Percentiles rank a stretch among this genome's conserved stretches.
Evolutionary conservation across 1,284 basidiomycete genomes (phyloP).

Genomic region (Albatrellus sp.): DNA sequence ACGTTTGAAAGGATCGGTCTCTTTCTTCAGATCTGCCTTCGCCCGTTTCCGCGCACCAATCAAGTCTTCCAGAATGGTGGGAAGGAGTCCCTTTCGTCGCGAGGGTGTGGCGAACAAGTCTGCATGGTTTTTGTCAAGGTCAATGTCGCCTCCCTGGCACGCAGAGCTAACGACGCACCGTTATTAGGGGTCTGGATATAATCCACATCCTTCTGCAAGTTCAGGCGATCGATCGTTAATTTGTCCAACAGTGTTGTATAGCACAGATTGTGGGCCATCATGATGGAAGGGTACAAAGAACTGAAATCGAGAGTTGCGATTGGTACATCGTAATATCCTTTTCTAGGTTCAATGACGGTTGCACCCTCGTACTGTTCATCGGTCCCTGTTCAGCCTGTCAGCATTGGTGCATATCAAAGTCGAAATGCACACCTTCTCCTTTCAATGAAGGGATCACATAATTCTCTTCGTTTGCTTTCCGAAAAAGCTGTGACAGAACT

Average conservation of each 20-base stretch:
- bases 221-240: conserved; percentile 61
- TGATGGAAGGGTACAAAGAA: conserved; percentile 94
- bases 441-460: conserved; percentile 80
- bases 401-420: neutral
- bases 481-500: conserved; percentile 85
- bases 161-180: conserved; percentile 35
- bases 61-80: conserved; percentile 86
- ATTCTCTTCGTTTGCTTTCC: conserved; percentile 78
- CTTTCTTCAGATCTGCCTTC: conserved; percentile 87
- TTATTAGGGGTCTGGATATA: conserved; percentile 88
- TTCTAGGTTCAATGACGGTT: conserved; percentile 90
- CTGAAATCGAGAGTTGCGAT: conserved; percentile 97
- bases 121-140: conserved; percentile 21
- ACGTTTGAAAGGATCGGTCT: conserved; percentile 90
- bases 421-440: conserved; percentile 50
- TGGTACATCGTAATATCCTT: conserved; percentile 88
- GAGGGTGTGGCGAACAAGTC: conserved; percentile 74
- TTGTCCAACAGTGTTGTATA: conserved; percentile 88
- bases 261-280: conserved; percentile 98
- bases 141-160: neutral
- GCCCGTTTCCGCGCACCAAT: conserved; percentile 86
- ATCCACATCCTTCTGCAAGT: conserved; percentile 75
- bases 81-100: conserved; percentile 76
- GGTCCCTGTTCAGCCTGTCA: conserved; percentile 33
- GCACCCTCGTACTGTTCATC: conserved; percentile 97